Evolutionary conservation across 108 stramenopile species (phyloP), one percentile per base, ranked within the genome.

Genomic region (Fragilaria crotonensis): DNA sequence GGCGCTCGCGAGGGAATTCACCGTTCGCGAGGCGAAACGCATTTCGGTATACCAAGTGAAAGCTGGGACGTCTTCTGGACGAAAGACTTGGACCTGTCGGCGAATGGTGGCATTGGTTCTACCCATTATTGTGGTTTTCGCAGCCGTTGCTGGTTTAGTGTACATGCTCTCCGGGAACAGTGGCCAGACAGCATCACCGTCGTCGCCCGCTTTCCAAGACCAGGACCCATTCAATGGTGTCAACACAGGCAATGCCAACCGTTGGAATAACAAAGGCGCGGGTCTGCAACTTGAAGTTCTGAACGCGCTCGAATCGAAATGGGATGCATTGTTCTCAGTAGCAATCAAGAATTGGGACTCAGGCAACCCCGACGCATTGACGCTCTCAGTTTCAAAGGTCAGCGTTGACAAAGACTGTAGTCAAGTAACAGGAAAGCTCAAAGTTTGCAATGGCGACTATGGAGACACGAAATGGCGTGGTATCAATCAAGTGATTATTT

Each of bases 381-480:
- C 81, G 0, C 70, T 92, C n/a, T 41, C 28, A 20, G 2, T 63
- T 47, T 28, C 46, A 25, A 17, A 51, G 41, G 23, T 45, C 30
- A 21, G 26, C 0, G 70, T 76, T 45, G 86, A 87, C 31, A 45
- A 53, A 0, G 78, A 71, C 5, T 91, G 90, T 54, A 33, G 47
- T 54, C 23, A 75, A 59, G 70, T 67, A 5, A 51, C 29, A 0
- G 73, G 76, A 1, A 71, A 69, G 41, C 14, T 78, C 26, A 92
- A 88, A 65, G 84, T 86, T 0, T 92, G 90, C 75, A 86, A 88
- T 60, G 87, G 76, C 0, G 65, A 93, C 54, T 93, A 93, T 62
- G 91, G 87, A 3, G 77, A 80, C 22, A 89, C 83, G 4, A 59
- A 68, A 48, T 93, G 91, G 91, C 58, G 80, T 26, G 91, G 91